A percentile compares a stretch with the other conserved stretches of the same genome.
Evolutionary conservation across 768 basidiomycete genomes (phyloP).

Genomic region (Gymnopilus junonius): DNA sequence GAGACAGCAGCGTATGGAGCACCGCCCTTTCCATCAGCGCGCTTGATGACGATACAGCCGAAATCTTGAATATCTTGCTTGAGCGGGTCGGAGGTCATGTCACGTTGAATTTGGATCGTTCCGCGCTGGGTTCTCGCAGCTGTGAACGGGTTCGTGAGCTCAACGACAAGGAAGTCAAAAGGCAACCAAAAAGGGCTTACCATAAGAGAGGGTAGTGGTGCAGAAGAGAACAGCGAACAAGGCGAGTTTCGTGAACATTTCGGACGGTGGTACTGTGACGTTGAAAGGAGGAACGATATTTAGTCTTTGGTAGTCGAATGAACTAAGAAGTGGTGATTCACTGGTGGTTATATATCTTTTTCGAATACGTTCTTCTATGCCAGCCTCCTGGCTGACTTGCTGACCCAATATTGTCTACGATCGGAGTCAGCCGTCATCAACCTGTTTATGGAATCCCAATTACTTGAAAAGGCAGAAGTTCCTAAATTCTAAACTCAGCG

Average conservation of each 20-base stretch:
- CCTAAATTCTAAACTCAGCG: not conserved
- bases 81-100: not conserved
- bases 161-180: not conserved
- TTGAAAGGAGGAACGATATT: too few relatives aligned
- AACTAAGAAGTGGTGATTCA: too few relatives aligned
- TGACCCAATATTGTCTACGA: not conserved
- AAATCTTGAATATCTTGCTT: slow-evolving; percentile 1
- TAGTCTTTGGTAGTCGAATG: too few relatives aligned
- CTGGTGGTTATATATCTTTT: not conserved
- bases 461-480: not conserved
- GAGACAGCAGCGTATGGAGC: not conserved
- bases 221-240: not conserved
- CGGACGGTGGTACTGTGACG: not conserved
- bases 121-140: not conserved
- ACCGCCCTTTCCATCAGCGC: not conserved
- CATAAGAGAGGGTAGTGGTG: not conserved
- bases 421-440: not conserved
- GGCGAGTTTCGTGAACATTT: not conserved
- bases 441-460: not conserved
- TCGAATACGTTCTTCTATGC: not conserved
- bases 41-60: not conserved
- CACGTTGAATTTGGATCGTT: not conserved
- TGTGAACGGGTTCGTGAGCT: not conserved
- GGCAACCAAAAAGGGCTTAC: not conserved
- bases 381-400: not conserved